Percentiles rank a stretch among this genome's conserved stretches.
phyloP scores from a whole-genome alignment of 2,329 filamentous ascomycete genomes.

The Stylonectria norvegica region DNA sequence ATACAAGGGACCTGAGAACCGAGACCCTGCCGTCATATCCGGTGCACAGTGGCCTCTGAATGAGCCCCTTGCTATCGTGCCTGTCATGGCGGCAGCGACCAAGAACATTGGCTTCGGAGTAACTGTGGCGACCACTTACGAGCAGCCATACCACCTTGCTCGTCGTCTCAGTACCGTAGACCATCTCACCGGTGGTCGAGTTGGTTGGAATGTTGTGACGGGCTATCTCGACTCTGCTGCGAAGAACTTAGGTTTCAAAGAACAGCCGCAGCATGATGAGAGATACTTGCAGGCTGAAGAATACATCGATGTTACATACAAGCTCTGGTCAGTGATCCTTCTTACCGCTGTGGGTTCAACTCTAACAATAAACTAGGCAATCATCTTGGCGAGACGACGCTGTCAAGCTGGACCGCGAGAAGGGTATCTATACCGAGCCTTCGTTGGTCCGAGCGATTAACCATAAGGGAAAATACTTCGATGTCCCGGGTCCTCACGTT shows the following conservation, averaged over 20 bases:
- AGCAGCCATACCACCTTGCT: conserved; percentile 65
- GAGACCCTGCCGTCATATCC: conserved; percentile 55
- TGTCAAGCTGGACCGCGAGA: conserved; percentile 52
- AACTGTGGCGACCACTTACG: conserved; percentile 65
- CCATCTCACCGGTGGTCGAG: conserved; percentile 61
- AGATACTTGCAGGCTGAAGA: conserved; percentile 59
- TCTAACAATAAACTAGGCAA: conserved; percentile 23
- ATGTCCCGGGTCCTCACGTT: conserved; percentile 57
- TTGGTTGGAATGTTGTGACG: conserved; percentile 56
- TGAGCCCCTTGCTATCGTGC: conserved; percentile 58
- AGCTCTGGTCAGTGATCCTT: conserved; percentile 49
- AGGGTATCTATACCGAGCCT: conserved; percentile 43
- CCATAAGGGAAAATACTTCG: conserved; percentile 58
- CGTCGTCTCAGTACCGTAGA: conserved; percentile 63
- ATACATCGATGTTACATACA: conserved; percentile 57
- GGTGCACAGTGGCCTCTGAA: conserved; percentile 71
- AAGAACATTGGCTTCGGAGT: conserved; percentile 66
- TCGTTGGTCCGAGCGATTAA: conserved; percentile 58
- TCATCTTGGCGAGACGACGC: conserved; percentile 60
- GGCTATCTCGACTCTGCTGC: conserved; percentile 66
- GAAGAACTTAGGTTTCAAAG: conserved; percentile 55
- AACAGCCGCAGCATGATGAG: conserved; percentile 49
- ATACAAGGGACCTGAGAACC: conserved; percentile 54
- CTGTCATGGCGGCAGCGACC: conserved; percentile 66
- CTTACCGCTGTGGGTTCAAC: background rate